phyloP scores from a whole-genome alignment of 805 yeast genomes.

The Ogataea trehaloabstinens region DNA sequence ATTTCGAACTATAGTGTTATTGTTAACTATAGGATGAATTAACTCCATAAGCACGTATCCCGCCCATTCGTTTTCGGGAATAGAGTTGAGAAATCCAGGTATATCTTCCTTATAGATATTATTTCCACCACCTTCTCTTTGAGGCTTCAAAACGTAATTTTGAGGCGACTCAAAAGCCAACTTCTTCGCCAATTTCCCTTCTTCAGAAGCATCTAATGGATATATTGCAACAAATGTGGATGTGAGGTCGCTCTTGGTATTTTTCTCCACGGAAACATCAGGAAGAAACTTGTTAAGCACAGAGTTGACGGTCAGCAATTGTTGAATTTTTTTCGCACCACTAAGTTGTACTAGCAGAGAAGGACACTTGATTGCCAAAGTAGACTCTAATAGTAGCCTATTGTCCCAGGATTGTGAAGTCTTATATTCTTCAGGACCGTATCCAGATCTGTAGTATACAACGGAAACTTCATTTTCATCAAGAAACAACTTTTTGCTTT shows the following conservation, averaged over 20 bases:
- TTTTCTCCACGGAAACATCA: not conserved
- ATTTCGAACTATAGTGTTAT: slow-evolving; percentile 70
- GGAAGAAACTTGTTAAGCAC: slow-evolving; percentile 47
- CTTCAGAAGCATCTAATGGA: slow-evolving; percentile 73
- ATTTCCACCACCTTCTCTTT: slow-evolving; percentile 98
- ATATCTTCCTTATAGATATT: slow-evolving; percentile 86
- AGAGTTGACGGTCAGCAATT: slow-evolving; percentile 62
- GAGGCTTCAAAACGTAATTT: slow-evolving; percentile 87
- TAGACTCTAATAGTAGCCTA: slow-evolving; percentile 66
- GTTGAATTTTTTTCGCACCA: slow-evolving; percentile 94
- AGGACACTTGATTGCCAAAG: slow-evolving; percentile 88
- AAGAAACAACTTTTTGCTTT: slow-evolving; percentile 50
- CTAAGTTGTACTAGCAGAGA: slow-evolving; percentile 83
- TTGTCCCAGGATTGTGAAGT: slow-evolving; percentile 71
- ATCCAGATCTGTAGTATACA: slow-evolving; percentile 88
- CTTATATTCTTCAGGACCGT: slow-evolving; percentile 78
- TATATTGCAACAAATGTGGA: slow-evolving; percentile 82
- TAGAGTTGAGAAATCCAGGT: slow-evolving; percentile 60
- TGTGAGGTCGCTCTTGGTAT: slow-evolving; percentile 29
- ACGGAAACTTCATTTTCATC: slow-evolving; percentile 76
- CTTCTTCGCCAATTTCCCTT: slow-evolving; percentile 60
- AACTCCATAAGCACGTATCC: slow-evolving; percentile 94
- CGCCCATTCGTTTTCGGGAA: slow-evolving; percentile 75
- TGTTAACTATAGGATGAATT: slow-evolving; percentile 69
- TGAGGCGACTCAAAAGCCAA: slow-evolving; percentile 69